Percentiles rank a stretch among this genome's conserved stretches.
phyloP scores from a whole-genome alignment of 257 asterid species.

The Linderniella brevidens region DNA sequence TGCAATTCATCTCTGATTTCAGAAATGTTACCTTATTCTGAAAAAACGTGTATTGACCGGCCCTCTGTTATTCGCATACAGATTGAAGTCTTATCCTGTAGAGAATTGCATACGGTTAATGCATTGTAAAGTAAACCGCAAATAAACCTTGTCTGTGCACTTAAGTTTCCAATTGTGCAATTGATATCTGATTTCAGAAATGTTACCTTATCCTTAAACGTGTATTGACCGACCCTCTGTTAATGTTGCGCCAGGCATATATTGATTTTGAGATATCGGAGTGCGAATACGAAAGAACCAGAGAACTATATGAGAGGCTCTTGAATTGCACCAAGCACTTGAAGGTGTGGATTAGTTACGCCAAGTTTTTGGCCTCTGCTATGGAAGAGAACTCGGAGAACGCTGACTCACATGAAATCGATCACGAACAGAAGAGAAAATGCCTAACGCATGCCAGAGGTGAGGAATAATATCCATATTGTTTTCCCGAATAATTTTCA shows the following conservation, averaged over 20 bases:
- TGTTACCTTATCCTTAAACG: too few relatives aligned
- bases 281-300: conserved; percentile 64
- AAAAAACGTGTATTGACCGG: too few relatives aligned
- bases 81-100: too few relatives aligned
- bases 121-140: too few relatives aligned
- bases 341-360: conserved; percentile 97
- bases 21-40: too few relatives aligned
- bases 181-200: too few relatives aligned
- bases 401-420: conserved; percentile 28
- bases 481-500: background rate
- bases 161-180: too few relatives aligned
- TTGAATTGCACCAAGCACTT: conserved; percentile 79
- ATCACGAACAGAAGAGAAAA: conserved; percentile 25
- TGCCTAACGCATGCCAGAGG: conserved; percentile 77
- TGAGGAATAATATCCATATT: conserved; percentile 13
- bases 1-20: too few relatives aligned
- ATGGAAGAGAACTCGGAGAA: conserved; percentile 23
- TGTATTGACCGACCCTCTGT: too few relatives aligned
- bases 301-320: conserved; percentile 85
- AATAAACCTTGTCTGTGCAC: too few relatives aligned
- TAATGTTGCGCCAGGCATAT: conserved; percentile 67
- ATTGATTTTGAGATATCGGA: conserved; percentile 91
- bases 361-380: conserved; percentile 81
- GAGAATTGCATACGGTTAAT: too few relatives aligned
- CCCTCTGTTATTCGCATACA: too few relatives aligned